These are phyloP conservation scores for Cystobasidium sp. DNA, from an alignment of 1,284 basidiomycete genomes.

Conservation along the genomic window DNA sequence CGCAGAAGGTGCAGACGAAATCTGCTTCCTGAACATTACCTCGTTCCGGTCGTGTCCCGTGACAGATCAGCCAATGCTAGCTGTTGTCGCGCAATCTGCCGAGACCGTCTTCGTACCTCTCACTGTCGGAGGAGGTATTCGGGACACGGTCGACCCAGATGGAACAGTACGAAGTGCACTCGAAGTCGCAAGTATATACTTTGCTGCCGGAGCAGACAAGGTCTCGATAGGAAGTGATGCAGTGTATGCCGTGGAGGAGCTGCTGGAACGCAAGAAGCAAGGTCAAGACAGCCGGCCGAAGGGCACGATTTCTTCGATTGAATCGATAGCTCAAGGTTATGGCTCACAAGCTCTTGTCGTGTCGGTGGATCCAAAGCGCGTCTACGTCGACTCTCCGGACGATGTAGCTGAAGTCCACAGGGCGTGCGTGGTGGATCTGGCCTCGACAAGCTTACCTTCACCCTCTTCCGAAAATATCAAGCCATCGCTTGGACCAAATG, in stretches of 20 bases:
- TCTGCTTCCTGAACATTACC: constrained; percentile 98
- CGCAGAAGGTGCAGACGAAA: constrained; percentile 87
- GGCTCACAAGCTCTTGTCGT: constrained; percentile 98
- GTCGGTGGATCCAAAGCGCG: constrained; percentile 90
- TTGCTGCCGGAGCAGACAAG: constrained; percentile 97
- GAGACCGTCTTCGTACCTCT: constrained; percentile 95
- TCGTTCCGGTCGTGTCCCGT: constrained; percentile 96
- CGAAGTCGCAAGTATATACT: constrained; percentile 94
- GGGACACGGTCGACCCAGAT: constrained; percentile 93
- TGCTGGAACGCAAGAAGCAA: constrained; percentile 65
- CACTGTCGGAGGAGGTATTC: constrained; percentile 98
- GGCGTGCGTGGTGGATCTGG: constrained; percentile 69
- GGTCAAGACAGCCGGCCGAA: constrained; percentile 51
- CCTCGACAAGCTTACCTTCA: constrained; percentile 59
- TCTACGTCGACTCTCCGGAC: constrained; percentile 71
- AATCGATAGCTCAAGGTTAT: constrained; percentile 87
- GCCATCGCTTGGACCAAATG: constrained; percentile 60
- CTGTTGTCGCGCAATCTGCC: constrained; percentile 87
- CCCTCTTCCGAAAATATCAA: constrained; percentile 21
- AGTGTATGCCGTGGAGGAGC: constrained; percentile 86
- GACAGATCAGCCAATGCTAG: constrained; percentile 96
- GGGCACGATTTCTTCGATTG: constrained; percentile 72
- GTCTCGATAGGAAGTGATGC: constrained; percentile 96
- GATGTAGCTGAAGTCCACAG: constrained; percentile 65
- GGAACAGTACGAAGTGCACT: constrained; percentile 83